These are phyloP conservation scores for Penicillium longicatenatum DNA, from an alignment of 495 filamentous ascomycete species.

Conservation along the genomic window DNA sequence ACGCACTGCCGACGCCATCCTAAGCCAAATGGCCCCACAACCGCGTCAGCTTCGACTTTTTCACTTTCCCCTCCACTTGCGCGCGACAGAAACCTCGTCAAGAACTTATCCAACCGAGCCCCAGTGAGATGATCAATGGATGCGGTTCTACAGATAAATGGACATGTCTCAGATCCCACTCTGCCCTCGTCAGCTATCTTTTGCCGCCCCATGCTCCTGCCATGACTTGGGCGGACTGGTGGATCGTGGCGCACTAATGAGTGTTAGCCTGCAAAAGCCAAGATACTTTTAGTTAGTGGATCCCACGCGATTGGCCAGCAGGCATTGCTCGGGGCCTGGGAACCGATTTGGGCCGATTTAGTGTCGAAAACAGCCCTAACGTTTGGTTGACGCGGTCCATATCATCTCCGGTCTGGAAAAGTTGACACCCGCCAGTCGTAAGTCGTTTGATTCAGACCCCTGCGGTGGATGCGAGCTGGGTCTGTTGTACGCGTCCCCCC, in stretches of 20 bases:
- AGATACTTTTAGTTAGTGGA: slow-evolving; percentile 19
- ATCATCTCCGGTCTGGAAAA: slow-evolving; percentile 18
- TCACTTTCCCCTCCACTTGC: neutral
- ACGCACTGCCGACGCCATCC: slow-evolving; percentile 26
- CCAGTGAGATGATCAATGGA: neutral
- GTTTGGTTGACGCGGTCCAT: slow-evolving; percentile 19
- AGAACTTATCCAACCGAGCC: slow-evolving; percentile 1
- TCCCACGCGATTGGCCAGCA: neutral
- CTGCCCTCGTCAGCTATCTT: neutral
- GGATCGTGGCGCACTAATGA: slow-evolving; percentile 16
- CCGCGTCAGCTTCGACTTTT: slow-evolving; percentile 23
- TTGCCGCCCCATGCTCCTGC: neutral
- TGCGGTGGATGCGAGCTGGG: slow-evolving; percentile 17
- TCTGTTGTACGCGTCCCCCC: slow-evolving; percentile 26
- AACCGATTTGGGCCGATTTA: slow-evolving; percentile 12
- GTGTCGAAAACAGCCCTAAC: slow-evolving; percentile 20
- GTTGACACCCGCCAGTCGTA: slow-evolving; percentile 17
- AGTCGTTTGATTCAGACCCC: neutral
- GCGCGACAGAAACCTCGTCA: neutral
- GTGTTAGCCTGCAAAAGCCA: slow-evolving; percentile 18
- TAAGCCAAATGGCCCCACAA: slow-evolving; percentile 22
- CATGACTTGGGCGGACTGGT: neutral
- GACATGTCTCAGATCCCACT: neutral
- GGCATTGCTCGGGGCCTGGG: slow-evolving; percentile 12
- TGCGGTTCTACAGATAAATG: too few species aligned